Percentiles rank a stretch among this genome's conserved stretches.
phyloP scores from a whole-genome alignment of 805 yeast species.

The Kurtzmaniella cleridarum region DNA sequence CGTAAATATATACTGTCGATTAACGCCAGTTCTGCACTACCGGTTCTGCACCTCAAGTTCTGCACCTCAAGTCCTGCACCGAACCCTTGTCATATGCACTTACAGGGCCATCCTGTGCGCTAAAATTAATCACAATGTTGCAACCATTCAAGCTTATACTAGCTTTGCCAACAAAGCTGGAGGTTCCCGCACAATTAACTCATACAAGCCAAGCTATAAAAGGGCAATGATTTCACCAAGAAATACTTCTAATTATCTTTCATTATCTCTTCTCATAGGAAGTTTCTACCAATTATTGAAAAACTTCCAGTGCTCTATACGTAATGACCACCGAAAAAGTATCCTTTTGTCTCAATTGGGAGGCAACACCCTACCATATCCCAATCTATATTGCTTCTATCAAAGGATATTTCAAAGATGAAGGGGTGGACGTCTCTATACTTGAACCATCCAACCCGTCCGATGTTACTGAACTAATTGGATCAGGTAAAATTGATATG shows the following conservation, averaged over 20 bases:
- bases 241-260: not conserved
- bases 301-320: not conserved
- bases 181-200: no score
- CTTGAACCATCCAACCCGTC: constrained; percentile 54
- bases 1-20: no score
- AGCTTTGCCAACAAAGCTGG: no score
- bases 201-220: no score
- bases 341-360: constrained; percentile 50
- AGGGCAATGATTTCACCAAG: no score
- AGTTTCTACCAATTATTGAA: not conserved
- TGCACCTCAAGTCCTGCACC: no score
- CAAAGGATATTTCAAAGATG: constrained; percentile 46
- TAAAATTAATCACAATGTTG: not conserved
- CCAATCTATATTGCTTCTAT: constrained; percentile 47
- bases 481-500: constrained; percentile 54
- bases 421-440: constrained; percentile 46
- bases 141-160: not conserved
- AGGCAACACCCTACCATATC: constrained; percentile 51
- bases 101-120: constrained; percentile 1
- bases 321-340: constrained; percentile 42
- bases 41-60: no score
- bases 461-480: constrained; percentile 53
- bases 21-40: no score
- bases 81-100: constrained; percentile 1
- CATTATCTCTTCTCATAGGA: not conserved